Evolutionary conservation across 2,329 filamentous ascomycete genomes (phyloP).

Genomic region (Beauveria bassiana): DNA sequence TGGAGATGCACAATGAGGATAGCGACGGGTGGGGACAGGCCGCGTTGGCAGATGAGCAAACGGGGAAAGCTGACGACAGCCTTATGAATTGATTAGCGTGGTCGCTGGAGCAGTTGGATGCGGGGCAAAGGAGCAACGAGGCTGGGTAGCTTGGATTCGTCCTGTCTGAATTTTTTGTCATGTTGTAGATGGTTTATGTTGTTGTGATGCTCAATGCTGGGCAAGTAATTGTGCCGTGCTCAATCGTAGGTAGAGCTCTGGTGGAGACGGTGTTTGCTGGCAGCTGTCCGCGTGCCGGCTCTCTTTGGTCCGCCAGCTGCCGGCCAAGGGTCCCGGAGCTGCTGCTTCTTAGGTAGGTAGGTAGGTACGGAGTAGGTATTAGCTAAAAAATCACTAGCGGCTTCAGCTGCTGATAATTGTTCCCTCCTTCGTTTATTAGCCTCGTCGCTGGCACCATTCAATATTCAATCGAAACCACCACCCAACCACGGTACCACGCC

Average conservation of each 20-base stretch:
- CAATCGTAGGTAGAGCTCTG: no score
- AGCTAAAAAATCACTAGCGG: background rate
- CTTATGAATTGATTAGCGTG: slow-evolving; percentile 1
- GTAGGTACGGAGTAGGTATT: no score
- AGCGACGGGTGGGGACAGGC: background rate
- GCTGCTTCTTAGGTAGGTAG: background rate
- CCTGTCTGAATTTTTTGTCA: background rate
- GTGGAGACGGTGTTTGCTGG: background rate
- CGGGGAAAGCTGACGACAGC: slow-evolving; percentile 9
- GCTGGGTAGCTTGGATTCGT: background rate
- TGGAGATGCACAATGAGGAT: background rate
- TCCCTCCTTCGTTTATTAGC: background rate
- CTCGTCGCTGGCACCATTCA: background rate
- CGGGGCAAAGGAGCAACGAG: background rate
- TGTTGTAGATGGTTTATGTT: background rate
- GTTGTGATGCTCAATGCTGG: background rate
- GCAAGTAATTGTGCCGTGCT: background rate
- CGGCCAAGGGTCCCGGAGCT: background rate
- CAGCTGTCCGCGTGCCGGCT: background rate
- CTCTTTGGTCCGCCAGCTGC: background rate
- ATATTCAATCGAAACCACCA: background rate
- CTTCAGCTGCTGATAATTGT: background rate
- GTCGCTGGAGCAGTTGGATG: background rate
- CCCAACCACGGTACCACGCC: background rate
- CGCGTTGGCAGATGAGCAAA: background rate